Conservation (phyloP, 164 flowering plant species). For the Berberis vulgaris region DNA sequence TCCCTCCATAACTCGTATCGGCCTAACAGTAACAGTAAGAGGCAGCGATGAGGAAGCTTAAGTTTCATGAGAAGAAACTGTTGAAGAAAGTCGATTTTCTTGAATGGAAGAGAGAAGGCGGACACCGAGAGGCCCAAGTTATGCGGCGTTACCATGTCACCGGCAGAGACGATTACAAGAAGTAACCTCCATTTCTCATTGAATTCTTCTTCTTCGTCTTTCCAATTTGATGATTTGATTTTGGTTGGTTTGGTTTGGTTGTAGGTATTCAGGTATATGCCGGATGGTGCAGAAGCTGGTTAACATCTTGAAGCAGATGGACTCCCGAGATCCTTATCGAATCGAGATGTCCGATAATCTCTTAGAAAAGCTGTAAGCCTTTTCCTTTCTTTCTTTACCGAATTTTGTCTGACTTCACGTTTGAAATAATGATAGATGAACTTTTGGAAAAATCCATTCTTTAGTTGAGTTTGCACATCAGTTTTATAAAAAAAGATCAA, state of each 20-base stretch:
- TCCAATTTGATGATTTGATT: not conserved
- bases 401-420: no score
- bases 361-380: not conserved
- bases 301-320: conserved; percentile 9
- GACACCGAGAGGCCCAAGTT: conserved; percentile 66
- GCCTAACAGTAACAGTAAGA: not conserved
- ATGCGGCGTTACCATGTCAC: conserved; percentile 69
- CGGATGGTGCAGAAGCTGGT: conserved; percentile 76
- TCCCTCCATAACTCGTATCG: not conserved
- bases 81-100: conserved; percentile 74
- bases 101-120: conserved; percentile 88
- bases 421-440: not conserved
- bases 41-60: conserved; percentile 62
- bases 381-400: not conserved
- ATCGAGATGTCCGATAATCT: not conserved
- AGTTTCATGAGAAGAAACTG: conserved; percentile 76
- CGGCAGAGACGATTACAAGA: conserved; percentile 88
- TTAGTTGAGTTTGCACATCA: no score
- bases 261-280: conserved; percentile 65
- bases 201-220: not conserved
- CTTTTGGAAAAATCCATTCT: no score
- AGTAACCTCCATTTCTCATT: conserved; percentile 26
- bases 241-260: not conserved
- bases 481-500: no score
- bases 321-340: not conserved